phyloP scores from a whole-genome alignment of 108 stramenopile genomes.

The Cyclotella choctawhatcheeana region DNA sequence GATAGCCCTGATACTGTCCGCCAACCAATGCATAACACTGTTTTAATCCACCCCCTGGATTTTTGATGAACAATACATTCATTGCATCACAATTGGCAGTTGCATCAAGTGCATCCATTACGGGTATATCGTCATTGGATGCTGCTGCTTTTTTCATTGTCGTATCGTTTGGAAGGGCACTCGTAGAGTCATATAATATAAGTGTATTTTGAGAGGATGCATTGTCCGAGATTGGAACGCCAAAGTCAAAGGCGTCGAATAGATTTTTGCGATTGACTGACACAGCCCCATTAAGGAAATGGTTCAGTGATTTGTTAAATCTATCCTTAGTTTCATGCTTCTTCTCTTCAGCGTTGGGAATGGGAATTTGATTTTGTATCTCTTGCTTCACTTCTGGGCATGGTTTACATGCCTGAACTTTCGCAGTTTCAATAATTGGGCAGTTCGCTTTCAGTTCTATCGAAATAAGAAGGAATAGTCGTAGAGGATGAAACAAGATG shows the following conservation, averaged over 20 bases:
- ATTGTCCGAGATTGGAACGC: slow-evolving; percentile 26
- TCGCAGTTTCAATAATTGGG: too few species aligned
- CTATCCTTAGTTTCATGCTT: not conserved
- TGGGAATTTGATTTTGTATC: too few species aligned
- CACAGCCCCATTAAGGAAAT: slow-evolving; percentile 33
- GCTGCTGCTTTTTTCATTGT: not conserved
- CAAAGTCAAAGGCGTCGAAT: slow-evolving; percentile 45
- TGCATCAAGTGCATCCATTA: slow-evolving; percentile 29
- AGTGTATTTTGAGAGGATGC: slow-evolving; percentile 23
- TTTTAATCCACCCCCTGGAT: slow-evolving; percentile 7
- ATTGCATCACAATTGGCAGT: slow-evolving; percentile 63
- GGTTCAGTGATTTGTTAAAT: slow-evolving; percentile 8
- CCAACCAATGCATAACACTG: slow-evolving; percentile 58
- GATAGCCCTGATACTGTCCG: slow-evolving; percentile 57
- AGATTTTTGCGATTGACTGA: slow-evolving; percentile 31
- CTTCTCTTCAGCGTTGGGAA: not conserved
- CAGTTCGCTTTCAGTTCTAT: too few species aligned
- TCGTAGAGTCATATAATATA: slow-evolving; percentile 27
- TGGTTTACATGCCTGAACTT: too few species aligned
- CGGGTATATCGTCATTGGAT: slow-evolving; percentile 5
- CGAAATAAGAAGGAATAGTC: too few species aligned
- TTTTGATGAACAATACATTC: slow-evolving; percentile 46
- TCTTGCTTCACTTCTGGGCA: too few species aligned
- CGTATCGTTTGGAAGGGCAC: slow-evolving; percentile 21
- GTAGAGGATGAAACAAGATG: too few species aligned